Percentiles rank a stretch among this genome's conserved stretches.
phyloP scores from a whole-genome alignment of 2,329 filamentous ascomycete species.

The Cladophialophora immunda region DNA sequence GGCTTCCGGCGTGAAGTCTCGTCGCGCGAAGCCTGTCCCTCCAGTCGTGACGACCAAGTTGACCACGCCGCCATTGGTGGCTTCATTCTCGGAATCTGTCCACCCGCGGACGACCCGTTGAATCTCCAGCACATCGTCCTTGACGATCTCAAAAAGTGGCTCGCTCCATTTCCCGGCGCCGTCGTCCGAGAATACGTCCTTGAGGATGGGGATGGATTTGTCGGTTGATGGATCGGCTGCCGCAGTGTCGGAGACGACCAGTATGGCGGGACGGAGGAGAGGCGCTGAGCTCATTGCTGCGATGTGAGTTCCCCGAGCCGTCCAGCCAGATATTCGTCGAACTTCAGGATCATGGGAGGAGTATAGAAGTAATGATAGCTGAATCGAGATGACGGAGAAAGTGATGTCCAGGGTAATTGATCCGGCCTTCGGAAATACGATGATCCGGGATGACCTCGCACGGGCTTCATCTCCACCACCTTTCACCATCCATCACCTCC shows the following conservation, averaged over 20 bases:
- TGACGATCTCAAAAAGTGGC: constrained; percentile 75
- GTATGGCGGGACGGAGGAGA: constrained; percentile 75
- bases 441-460: background rate
- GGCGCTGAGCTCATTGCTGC: constrained; percentile 16
- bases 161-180: constrained; percentile 77
- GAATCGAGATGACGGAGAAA: no score
- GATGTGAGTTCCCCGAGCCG: background rate
- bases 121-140: constrained; percentile 78
- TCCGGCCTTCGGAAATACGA: background rate
- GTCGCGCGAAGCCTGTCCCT: constrained; percentile 88
- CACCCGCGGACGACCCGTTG: constrained; percentile 76
- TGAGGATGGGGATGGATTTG: constrained; percentile 72
- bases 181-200: constrained; percentile 72
- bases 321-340: background rate
- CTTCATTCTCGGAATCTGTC: constrained; percentile 67
- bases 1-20: constrained; percentile 91
- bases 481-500: no score
- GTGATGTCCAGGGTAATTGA: no score
- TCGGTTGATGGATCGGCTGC: constrained; percentile 81
- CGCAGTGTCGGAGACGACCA: constrained; percentile 92
- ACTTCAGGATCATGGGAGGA: background rate
- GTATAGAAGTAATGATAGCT: background rate
- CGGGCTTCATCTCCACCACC: background rate
- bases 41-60: constrained; percentile 90
- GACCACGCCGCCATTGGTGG: constrained; percentile 44